Percentiles rank a stretch among this genome's conserved stretches.
These are phyloP conservation scores for Dothiorella sarmentorum DNA, from an alignment of 2,329 filamentous ascomycete species.

Conservation along the genomic window DNA sequence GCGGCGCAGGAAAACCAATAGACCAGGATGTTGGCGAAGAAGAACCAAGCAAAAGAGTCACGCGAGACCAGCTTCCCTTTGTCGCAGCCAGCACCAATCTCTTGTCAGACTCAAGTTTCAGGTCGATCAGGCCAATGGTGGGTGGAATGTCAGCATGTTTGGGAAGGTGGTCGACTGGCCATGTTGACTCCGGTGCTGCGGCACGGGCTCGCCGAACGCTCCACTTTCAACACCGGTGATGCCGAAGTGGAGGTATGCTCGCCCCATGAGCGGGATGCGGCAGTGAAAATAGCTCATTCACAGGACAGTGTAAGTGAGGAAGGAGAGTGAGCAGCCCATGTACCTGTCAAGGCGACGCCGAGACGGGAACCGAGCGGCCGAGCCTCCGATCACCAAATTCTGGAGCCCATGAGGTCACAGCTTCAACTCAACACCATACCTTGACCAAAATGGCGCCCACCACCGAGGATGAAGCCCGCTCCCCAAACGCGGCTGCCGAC, in stretches of 20 bases:
- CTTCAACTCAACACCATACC: background rate
- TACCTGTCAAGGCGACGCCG: background rate
- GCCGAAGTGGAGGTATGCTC: background rate
- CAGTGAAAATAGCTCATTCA: background rate
- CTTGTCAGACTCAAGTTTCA: background rate
- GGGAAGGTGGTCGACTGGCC: background rate
- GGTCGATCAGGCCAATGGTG: background rate
- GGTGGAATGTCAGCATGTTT: no score
- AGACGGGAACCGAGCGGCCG: background rate
- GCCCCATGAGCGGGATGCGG: background rate
- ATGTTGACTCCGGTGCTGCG: background rate
- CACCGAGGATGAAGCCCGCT: background rate
- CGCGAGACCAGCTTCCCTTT: background rate
- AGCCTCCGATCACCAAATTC: constrained; percentile 7
- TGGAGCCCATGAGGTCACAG: constrained; percentile 11
- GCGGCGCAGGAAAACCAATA: constrained; percentile 1
- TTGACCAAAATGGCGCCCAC: background rate
- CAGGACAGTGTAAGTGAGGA: no score
- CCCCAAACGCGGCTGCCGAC: background rate
- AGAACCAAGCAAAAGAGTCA: background rate
- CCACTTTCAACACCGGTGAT: background rate
- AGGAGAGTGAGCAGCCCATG: background rate
- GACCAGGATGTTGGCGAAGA: background rate
- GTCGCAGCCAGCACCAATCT: background rate
- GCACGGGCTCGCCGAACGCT: background rate